Conservation (phyloP, 2,329 filamentous ascomycete genomes). For the Plectosphaerella sp. region DNA sequence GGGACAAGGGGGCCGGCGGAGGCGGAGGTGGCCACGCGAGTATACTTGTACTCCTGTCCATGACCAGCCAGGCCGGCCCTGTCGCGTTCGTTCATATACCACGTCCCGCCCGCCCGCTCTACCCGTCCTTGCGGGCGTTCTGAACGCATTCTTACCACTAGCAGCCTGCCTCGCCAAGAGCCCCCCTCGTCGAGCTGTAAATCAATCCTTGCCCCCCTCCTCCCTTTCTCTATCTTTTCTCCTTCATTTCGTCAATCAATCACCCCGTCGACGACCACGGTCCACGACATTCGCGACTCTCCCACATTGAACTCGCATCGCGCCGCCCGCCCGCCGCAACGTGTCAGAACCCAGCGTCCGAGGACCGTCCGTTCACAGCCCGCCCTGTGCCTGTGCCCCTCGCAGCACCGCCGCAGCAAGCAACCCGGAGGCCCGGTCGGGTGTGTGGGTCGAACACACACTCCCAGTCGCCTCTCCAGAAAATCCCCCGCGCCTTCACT, state of each 20-base stretch:
- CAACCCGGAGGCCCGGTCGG: too few species aligned
- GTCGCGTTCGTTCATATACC: neutral
- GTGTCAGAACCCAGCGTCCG: too few species aligned
- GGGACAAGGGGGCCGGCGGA: too few species aligned
- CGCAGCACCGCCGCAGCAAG: too few species aligned
- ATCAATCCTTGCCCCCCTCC: conserved; percentile 1
- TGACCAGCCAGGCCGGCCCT: too few species aligned
- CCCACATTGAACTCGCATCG: neutral
- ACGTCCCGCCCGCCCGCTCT: conserved; percentile 1
- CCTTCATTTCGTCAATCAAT: neutral
- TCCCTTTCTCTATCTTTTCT: neutral
- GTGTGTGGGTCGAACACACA: too few species aligned
- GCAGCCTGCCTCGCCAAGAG: neutral
- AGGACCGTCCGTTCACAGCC: too few species aligned
- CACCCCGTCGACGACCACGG: neutral
- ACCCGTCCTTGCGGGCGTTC: conserved; percentile 2
- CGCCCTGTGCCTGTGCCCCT: too few species aligned
- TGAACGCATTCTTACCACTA: neutral
- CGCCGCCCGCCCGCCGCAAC: neutral
- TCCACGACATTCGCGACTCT: neutral
- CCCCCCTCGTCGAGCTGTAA: neutral
- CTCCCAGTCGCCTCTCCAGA: too few species aligned
- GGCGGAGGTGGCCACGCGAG: too few species aligned
- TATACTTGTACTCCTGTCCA: too few species aligned
- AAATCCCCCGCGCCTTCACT: too few species aligned